phyloP scores from a whole-genome alignment of 75 land plant species.

The Pinus tabuliformis region DNA sequence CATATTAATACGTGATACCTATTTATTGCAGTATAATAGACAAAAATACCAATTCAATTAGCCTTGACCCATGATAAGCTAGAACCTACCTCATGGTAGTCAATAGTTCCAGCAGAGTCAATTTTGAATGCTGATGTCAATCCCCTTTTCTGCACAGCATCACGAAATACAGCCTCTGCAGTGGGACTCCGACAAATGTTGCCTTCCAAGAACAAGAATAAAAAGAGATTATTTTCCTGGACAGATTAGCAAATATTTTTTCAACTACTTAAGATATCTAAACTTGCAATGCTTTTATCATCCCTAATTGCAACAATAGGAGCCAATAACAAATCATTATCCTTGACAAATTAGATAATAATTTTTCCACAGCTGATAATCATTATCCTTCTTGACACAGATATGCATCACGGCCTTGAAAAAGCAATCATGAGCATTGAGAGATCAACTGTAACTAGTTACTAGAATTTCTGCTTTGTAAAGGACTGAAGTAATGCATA shows the following conservation, averaged over 20 bases:
- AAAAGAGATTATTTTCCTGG: neutral
- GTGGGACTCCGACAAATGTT: conserved; percentile 98
- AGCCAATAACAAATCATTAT: too few relatives aligned
- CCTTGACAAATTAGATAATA: too few relatives aligned
- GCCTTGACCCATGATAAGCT: conserved; percentile 4
- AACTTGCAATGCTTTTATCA: too few relatives aligned
- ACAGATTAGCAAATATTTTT: neutral
- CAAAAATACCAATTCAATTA: neutral
- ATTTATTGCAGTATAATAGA: neutral
- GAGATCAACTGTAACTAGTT: neutral
- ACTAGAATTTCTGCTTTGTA: neutral
- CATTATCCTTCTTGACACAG: neutral
- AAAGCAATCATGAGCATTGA: neutral
- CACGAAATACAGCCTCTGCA: conserved; percentile 93
- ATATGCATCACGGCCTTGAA: conserved; percentile 1
- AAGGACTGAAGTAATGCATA: neutral
- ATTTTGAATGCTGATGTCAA: conserved; percentile 62
- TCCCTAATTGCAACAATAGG: too few relatives aligned
- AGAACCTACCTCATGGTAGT: conserved; percentile 80
- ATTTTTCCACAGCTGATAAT: neutral
- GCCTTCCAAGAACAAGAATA: conserved; percentile 23
- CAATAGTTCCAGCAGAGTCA: conserved; percentile 98
- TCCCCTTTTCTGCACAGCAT: conserved; percentile 63
- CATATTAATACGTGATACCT: neutral
- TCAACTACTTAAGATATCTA: too few relatives aligned